Evolutionary conservation across 768 basidiomycete genomes (phyloP).

Genomic region (Pleurotus salmoneostramineus): DNA sequence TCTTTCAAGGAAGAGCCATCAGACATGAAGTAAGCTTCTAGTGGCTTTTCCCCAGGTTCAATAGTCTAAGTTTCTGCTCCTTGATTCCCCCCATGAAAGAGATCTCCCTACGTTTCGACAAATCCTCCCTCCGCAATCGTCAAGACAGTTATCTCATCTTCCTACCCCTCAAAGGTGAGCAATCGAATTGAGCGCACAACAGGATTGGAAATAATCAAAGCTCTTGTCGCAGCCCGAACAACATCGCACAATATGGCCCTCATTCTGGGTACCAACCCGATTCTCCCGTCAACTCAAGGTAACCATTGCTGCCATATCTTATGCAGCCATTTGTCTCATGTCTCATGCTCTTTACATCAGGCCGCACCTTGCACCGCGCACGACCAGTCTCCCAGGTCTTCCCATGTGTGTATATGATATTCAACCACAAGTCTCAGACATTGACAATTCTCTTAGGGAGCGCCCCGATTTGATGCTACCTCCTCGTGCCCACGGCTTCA

Average conservation of each 20-base stretch:
- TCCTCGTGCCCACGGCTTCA: constrained; percentile 27
- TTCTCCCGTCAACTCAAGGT: constrained; percentile 23
- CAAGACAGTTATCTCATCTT: constrained; percentile 25
- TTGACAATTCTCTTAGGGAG: constrained; percentile 11
- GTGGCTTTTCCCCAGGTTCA: neutral
- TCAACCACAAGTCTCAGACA: neutral
- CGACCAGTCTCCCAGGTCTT: no score
- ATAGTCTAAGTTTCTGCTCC: neutral
- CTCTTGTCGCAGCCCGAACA: constrained; percentile 21
- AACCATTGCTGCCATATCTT: constrained; percentile 9
- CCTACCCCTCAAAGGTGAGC: constrained; percentile 33
- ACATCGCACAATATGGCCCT: constrained; percentile 21
- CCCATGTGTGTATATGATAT: no score
- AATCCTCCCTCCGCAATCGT: constrained; percentile 17
- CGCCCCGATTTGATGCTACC: constrained; percentile 16
- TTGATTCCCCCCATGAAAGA: neutral
- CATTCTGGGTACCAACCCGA: constrained; percentile 18
- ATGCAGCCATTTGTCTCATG: neutral
- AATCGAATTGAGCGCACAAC: neutral
- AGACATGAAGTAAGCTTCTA: constrained; percentile 3
- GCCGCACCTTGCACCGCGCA: no score
- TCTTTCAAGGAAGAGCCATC: neutral
- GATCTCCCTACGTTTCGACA: neutral
- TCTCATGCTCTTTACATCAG: no score
- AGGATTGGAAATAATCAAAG: neutral